Percentiles rank a stretch among this genome's conserved stretches.
These are phyloP conservation scores for Pseudonitzschia multistriata DNA, from an alignment of 108 stramenopile species.

Conservation along the genomic window DNA sequence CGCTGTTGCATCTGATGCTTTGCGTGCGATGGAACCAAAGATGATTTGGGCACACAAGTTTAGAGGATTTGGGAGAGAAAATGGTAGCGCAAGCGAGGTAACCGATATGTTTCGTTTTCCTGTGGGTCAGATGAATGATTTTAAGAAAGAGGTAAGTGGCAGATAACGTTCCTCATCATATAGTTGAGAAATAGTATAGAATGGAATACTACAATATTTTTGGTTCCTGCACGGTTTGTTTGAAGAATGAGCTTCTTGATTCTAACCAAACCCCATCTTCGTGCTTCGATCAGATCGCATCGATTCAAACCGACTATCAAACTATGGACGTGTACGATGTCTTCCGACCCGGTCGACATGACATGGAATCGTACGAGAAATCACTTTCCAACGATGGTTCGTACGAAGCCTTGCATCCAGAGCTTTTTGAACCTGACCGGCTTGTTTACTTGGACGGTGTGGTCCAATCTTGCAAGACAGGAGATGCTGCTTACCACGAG, in stretches of 20 bases:
- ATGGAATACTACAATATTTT: too few relatives aligned
- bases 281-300: slow-evolving; percentile 27
- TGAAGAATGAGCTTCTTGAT: neutral
- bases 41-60: slow-evolving; percentile 59
- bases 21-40: slow-evolving; percentile 5
- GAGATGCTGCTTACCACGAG: slow-evolving; percentile 51
- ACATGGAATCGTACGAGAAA: slow-evolving; percentile 31
- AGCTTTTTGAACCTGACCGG: slow-evolving; percentile 44
- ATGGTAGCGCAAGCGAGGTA: slow-evolving; percentile 13
- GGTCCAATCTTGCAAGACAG: slow-evolving; percentile 41
- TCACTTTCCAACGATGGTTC: slow-evolving; percentile 29
- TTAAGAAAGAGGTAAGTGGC: slow-evolving; percentile 28
- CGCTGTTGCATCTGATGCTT: slow-evolving; percentile 34
- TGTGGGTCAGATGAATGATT: slow-evolving; percentile 28
- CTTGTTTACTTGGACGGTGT: slow-evolving; percentile 63
- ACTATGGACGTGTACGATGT: slow-evolving; percentile 64
- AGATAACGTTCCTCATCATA: neutral
- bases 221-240: neutral
- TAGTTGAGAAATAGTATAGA: neutral
- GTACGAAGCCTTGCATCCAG: slow-evolving; percentile 34
- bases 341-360: slow-evolving; percentile 26
- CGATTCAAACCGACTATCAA: slow-evolving; percentile 50
- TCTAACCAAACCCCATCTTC: neutral
- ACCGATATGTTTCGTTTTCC: slow-evolving; percentile 34
- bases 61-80: slow-evolving; percentile 39